Percentiles rank a stretch among this genome's conserved stretches.
Conservation (phyloP, 2,329 filamentous ascomycete genomes). For the Phialophora chinensis region DNA sequence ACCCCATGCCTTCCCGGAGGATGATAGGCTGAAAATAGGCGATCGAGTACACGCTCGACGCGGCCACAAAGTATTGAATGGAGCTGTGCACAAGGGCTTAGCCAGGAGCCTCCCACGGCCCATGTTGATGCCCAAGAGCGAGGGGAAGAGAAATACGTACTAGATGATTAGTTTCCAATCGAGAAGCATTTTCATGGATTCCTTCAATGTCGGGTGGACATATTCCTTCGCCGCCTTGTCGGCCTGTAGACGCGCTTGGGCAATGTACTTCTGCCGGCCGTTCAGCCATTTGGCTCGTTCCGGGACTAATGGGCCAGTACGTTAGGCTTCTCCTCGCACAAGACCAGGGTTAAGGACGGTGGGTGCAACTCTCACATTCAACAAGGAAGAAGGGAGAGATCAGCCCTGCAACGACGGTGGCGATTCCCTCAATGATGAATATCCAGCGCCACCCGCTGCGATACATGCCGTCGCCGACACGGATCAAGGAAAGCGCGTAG, state of each 20-base stretch:
- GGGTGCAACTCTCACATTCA: constrained; percentile 40
- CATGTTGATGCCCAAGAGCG: no score
- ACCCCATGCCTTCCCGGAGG: constrained; percentile 42
- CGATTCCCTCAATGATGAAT: constrained; percentile 37
- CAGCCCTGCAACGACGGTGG: constrained; percentile 40
- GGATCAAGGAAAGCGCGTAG: constrained; percentile 45
- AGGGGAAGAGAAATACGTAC: not conserved
- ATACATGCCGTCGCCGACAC: constrained; percentile 41
- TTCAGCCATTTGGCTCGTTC: constrained; percentile 45
- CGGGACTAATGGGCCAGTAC: constrained; percentile 40
- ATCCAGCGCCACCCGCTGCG: constrained; percentile 36
- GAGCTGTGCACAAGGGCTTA: not conserved
- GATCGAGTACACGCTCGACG: constrained; percentile 45
- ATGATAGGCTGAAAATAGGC: constrained; percentile 33
- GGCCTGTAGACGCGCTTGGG: not conserved
- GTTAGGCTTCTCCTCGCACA: constrained; percentile 27
- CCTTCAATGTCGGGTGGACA: not conserved
- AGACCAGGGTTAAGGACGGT: constrained; percentile 32
- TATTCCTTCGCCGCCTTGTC: constrained; percentile 1
- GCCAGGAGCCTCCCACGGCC: not conserved
- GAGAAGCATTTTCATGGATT: constrained; percentile 9
- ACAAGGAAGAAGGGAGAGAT: constrained; percentile 40
- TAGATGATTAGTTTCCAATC: constrained; percentile 35
- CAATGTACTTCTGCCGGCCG: constrained; percentile 2
- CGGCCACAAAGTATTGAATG: constrained; percentile 35